These are phyloP conservation scores for Aspergillus heteromorphus DNA, from an alignment of 495 filamentous ascomycete genomes.

Conservation along the genomic window DNA sequence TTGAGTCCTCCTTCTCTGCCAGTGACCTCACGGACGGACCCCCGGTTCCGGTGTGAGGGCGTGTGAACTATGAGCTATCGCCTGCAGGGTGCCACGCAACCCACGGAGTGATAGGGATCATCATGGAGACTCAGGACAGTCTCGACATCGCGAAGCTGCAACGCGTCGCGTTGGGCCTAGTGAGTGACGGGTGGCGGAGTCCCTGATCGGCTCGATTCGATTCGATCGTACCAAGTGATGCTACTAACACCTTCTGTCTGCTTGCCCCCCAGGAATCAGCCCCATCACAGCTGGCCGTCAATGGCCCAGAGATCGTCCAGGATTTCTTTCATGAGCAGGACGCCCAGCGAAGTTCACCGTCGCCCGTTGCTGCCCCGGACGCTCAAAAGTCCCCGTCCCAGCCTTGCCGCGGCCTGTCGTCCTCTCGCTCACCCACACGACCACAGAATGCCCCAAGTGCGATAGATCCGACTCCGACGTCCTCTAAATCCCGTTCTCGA, in stretches of 20 bases:
- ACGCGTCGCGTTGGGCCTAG: constrained; percentile 45
- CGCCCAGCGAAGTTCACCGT: background rate
- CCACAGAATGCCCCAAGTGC: constrained; percentile 18
- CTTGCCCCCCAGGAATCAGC: constrained; percentile 24
- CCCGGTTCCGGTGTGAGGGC: background rate
- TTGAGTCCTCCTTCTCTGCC: background rate
- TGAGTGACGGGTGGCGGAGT: constrained; percentile 29
- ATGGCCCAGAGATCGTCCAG: constrained; percentile 7
- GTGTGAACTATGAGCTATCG: background rate
- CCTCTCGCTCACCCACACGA: background rate
- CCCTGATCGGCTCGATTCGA: constrained; percentile 13
- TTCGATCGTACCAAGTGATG: too few relatives aligned
- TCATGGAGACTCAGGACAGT: constrained; percentile 42
- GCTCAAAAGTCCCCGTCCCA: constrained; percentile 4
- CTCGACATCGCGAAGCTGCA: constrained; percentile 45
- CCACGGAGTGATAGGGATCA: constrained; percentile 13
- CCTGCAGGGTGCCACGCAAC: background rate
- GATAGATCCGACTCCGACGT: constrained; percentile 5
- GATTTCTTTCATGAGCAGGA: background rate
- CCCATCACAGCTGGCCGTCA: constrained; percentile 21
- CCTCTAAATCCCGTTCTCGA: background rate
- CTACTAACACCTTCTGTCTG: constrained; percentile 24
- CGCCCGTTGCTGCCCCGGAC: constrained; percentile 1
- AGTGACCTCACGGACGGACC: background rate
- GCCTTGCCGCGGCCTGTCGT: background rate